phyloP scores from a whole-genome alignment of 805 yeast genomes.

The Lipomyces yamanashiensis region DNA sequence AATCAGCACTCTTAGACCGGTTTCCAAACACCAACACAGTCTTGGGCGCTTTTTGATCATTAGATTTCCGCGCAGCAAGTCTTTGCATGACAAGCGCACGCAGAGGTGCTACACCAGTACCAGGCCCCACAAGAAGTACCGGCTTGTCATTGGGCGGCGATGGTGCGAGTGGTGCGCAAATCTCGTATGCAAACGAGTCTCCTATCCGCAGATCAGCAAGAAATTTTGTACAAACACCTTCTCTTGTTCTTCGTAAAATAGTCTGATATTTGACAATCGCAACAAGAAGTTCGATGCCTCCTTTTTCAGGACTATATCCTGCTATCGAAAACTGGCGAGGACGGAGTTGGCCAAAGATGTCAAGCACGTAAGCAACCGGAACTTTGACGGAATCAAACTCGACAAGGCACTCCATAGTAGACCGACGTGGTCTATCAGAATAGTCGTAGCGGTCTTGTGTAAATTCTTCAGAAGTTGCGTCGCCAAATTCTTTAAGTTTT shows the following conservation, averaged over 20 bases:
- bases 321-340: conserved; percentile 90
- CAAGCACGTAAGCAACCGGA: conserved; percentile 77
- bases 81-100: conserved; percentile 60
- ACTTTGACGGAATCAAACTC: conserved; percentile 79
- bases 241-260: conserved; percentile 70
- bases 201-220: conserved; percentile 56
- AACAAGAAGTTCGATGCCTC: conserved; percentile 65
- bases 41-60: conserved; percentile 39
- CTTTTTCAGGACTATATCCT: conserved; percentile 42
- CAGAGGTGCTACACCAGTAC: conserved; percentile 97
- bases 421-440: conserved; percentile 90
- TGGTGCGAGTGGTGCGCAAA: conserved; percentile 48
- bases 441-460: conserved; percentile 85
- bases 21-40: conserved; percentile 75
- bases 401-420: conserved; percentile 76
- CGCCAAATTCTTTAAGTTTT: conserved; percentile 74
- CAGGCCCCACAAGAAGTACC: conserved; percentile 81
- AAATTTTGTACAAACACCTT: conserved; percentile 85
- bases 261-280: conserved; percentile 90
- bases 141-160: conserved; percentile 54
- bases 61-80: conserved; percentile 23
- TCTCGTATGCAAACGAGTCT: conserved; percentile 57
- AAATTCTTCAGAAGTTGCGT: conserved; percentile 57
- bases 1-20: conserved; percentile 68
- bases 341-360: conserved; percentile 74